Evolutionary conservation across 768 basidiomycete genomes (phyloP), one percentile per base, ranked within the genome.

Genomic region (Lepiota subincarnata): DNA sequence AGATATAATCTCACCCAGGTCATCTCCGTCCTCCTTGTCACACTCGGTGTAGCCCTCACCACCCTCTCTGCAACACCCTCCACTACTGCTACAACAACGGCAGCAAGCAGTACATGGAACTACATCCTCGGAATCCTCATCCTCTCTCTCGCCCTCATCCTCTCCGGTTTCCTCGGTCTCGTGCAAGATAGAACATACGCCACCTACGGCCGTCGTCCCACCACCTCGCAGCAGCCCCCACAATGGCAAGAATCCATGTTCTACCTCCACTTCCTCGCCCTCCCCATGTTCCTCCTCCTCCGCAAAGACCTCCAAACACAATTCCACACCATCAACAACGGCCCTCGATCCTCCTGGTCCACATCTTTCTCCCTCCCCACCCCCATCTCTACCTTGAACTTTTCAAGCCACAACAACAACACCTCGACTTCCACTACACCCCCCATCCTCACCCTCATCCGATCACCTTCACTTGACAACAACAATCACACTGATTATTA

Each of bases 191-290:
- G 80, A 72, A 90, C 90, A 4, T 90, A 85, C 62, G 56, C 74
- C n/a, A 70, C 65, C 45, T 70, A 75, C 50, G 68, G 69, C 7
- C 61, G 65, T 19, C 59, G 24, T 24, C 41, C 39, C 47, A 16
- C 44, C 4, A 57, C 50, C 1, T 53, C 63, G 13, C 45, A 36
- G 14, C 45, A 36, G 44, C 39, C 50, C 11, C 52, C 52, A 18
- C 56, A 55, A 28, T 97, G 94, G 94, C 82, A 87, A 62, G 94
- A 97, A 69, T 86, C 83, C 46, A 83, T 98, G 81, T 98, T 96
- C 72, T 98, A 93, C 71, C 76, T 90, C 18, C 91, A 93, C 68
- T 82, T 86, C 62, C 79, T 92, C 49, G 81, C 84, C 11, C 75
- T 93, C 11, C 91, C 89, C 5, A 76, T 92, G 75, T 92, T 93